Conservation (phyloP, 192 early-diverging fungal genomes). For the Coemansia brasiliensis region DNA sequence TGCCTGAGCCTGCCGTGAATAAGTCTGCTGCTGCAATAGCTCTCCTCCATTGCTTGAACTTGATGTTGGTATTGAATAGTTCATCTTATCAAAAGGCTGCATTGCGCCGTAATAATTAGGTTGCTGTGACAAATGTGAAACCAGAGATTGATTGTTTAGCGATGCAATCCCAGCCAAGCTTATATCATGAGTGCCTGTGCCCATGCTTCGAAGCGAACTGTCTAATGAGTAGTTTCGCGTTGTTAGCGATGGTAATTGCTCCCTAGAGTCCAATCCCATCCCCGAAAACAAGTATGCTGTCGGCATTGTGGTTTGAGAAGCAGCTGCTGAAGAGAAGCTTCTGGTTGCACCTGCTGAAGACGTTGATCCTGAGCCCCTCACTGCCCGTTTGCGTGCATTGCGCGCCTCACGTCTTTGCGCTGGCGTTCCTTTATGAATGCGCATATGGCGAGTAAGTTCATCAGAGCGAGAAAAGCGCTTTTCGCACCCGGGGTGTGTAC, state of each 20-base stretch:
- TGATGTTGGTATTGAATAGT: constrained; percentile 17
- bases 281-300: constrained; percentile 13
- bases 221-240: constrained; percentile 15
- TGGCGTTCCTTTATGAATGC: constrained; percentile 47
- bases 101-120: constrained; percentile 35
- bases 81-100: constrained; percentile 35
- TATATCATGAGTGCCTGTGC: constrained; percentile 14
- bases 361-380: constrained; percentile 18
- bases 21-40: constrained; percentile 2
- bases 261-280: neutral
- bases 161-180: constrained; percentile 27
- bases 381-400: constrained; percentile 33
- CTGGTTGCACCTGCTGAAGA: neutral
- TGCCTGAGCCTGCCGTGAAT: constrained; percentile 1
- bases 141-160: constrained; percentile 19
- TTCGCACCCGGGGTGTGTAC: constrained; percentile 73
- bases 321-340: neutral
- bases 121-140: constrained; percentile 20
- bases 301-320: constrained; percentile 3
- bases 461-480: constrained; percentile 77
- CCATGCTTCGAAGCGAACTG: constrained; percentile 17
- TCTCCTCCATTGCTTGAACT: neutral
- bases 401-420: constrained; percentile 42
- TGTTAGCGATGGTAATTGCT: constrained; percentile 2
- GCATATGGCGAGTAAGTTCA: constrained; percentile 74